Percentiles rank a stretch among this genome's conserved stretches.
Conservation (phyloP, 768 basidiomycete species). For the Sistotremastrum niveocremeum region DNA sequence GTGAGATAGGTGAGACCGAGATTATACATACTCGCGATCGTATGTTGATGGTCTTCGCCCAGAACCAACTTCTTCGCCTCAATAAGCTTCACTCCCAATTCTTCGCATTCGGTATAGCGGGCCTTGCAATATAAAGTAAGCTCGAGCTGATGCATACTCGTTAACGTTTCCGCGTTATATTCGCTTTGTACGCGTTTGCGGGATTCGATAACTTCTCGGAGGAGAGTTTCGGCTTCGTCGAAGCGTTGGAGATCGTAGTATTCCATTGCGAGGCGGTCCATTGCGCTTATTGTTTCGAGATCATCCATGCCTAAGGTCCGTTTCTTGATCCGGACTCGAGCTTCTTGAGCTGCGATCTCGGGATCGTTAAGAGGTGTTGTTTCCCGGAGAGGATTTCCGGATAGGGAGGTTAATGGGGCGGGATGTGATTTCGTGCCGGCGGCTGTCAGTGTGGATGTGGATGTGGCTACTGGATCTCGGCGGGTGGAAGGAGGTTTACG, state of each 20-base stretch:
- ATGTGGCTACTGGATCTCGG: too few species aligned
- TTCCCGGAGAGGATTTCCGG: too few species aligned
- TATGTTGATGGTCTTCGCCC: slow-evolving; percentile 4
- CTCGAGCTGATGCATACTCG: slow-evolving; percentile 1
- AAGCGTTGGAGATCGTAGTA: not conserved
- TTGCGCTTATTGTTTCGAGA: not conserved
- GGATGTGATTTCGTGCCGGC: too few species aligned
- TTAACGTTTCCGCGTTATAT: not conserved
- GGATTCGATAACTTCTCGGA: not conserved
- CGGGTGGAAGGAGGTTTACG: too few species aligned
- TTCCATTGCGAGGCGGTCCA: not conserved
- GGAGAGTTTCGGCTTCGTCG: not conserved
- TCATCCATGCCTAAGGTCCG: not conserved
- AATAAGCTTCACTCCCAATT: slow-evolving; percentile 1
- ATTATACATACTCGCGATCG: not conserved
- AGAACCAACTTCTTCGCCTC: not conserved
- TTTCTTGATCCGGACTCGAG: too few species aligned
- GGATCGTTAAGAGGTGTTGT: too few species aligned
- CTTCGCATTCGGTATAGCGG: not conserved
- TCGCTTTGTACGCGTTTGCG: not conserved
- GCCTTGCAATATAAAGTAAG: not conserved
- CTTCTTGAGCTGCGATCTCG: too few species aligned
- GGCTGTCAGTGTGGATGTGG: too few species aligned
- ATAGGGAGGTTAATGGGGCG: too few species aligned
- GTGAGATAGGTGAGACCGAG: slow-evolving; percentile 1